phyloP scores from a whole-genome alignment of 305 asterid genomes.

The Solanum chacoense region DNA sequence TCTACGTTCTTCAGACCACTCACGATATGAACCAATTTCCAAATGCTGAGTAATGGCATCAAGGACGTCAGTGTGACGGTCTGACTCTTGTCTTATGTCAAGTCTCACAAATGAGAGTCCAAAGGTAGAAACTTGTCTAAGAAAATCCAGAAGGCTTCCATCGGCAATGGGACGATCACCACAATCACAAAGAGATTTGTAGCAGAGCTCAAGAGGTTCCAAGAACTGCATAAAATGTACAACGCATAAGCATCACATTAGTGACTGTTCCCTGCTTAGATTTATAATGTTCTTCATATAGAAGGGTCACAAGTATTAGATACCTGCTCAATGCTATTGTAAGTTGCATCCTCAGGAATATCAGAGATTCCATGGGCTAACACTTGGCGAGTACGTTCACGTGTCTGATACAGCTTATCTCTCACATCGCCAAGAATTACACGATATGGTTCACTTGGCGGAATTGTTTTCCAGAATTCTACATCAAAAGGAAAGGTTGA shows the following conservation, averaged over 20 bases:
- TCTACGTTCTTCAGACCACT: constrained; percentile 43
- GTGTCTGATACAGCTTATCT: constrained; percentile 82
- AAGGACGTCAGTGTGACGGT: constrained; percentile 41
- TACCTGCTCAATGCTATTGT: constrained; percentile 67
- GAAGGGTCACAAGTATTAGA: background rate
- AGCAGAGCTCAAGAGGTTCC: constrained; percentile 49
- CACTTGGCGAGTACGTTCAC: constrained; percentile 86
- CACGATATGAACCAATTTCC: constrained; percentile 40
- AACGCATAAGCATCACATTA: background rate
- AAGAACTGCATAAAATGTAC: constrained; percentile 27
- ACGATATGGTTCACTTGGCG: constrained; percentile 84
- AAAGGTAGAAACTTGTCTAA: constrained; percentile 47
- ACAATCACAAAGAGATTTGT: constrained; percentile 41
- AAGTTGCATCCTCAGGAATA: constrained; percentile 77
- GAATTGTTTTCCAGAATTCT: constrained; percentile 90
- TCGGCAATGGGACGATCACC: constrained; percentile 42
- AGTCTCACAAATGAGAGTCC: constrained; percentile 43
- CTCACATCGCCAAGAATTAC: constrained; percentile 88
- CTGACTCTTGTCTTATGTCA: constrained; percentile 48
- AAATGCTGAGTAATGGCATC: constrained; percentile 37
- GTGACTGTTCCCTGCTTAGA: background rate
- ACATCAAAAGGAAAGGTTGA: constrained; percentile 6
- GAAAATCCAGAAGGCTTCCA: constrained; percentile 47
- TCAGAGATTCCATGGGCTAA: constrained; percentile 78
- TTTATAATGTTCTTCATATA: background rate